Evolutionary conservation across 2,329 filamentous ascomycete species (phyloP), one percentile per base, ranked within the genome.

Genomic region (Ceratocystis harringtonii): DNA sequence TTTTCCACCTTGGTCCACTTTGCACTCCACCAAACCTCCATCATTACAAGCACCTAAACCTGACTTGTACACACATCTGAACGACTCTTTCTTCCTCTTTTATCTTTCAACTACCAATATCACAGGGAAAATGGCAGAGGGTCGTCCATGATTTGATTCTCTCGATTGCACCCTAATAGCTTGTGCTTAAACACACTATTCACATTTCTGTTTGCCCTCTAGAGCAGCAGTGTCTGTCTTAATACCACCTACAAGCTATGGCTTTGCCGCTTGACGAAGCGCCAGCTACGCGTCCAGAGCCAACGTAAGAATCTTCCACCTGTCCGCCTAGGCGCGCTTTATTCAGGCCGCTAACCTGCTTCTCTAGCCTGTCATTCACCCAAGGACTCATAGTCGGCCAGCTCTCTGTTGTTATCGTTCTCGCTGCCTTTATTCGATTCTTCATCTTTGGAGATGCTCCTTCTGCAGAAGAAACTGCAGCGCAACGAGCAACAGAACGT

Each of bases 401-500:
- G 75, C 81, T 99, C 63, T 95, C 91, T 1, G 89, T 99, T 58
- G 89, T 96, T 15, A 78, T 97, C 28, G 81, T 99, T 48, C 84
- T 99, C 68, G 92, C 91, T 69, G 90, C 88, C 70, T 97, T 99
- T 77, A 97, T 99, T 76, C 96, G 96, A 74, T 99, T 96, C 83
- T 99, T 99, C 82, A 97, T 99, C 73, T 97, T 99, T 73, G 94
- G 94, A 71, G 94, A 97, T 73, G 85, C 90, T 4, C 90, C 91
- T 0, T 90, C 89, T 1, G 81, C 90, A 68, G 91, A 95, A 69
- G 85, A 87, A 65, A 89, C 88, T 22, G 89, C 90, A 12, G 81
- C 89, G 6, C 78, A 88, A 55, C 84, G 88, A 69, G 89, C 88
- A 66, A 86, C 87, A 10, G 86, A 90, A 70, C 84, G 89, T 30